Conservation (phyloP, 2,329 filamentous ascomycete species). For the Penicillium sp. region DNA sequence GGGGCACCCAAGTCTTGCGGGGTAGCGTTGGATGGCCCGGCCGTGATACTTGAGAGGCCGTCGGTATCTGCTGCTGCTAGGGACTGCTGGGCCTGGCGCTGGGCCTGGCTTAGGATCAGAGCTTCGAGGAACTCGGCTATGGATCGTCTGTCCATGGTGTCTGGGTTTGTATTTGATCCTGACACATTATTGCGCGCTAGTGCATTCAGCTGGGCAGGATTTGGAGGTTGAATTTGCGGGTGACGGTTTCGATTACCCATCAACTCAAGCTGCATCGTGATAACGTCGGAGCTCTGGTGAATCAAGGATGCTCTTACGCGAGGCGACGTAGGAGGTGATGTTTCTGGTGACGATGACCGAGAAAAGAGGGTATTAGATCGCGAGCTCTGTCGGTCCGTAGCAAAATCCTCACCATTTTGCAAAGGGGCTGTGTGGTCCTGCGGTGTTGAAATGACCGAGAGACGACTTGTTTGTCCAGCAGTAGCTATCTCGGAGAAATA, state of each 20-base stretch:
- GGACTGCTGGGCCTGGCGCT: slow-evolving; percentile 19
- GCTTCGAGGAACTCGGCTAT: slow-evolving; percentile 40
- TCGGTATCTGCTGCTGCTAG: slow-evolving; percentile 23
- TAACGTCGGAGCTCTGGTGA: slow-evolving; percentile 45
- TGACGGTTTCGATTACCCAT: slow-evolving; percentile 35
- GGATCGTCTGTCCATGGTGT: slow-evolving; percentile 27
- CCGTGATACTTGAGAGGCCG: slow-evolving; percentile 24
- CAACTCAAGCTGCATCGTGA: slow-evolving; percentile 47
- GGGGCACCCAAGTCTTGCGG: slow-evolving; percentile 12
- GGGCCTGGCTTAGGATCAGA: slow-evolving; percentile 33
- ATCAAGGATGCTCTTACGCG: slow-evolving; percentile 45
- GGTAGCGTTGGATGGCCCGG: slow-evolving; percentile 18
- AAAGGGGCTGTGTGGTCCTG: slow-evolving; percentile 15
- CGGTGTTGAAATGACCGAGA: slow-evolving; percentile 15
- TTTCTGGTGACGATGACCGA: slow-evolving; percentile 40
- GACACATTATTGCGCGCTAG: slow-evolving; percentile 15
- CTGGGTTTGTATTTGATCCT: slow-evolving; percentile 15
- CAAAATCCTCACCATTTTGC: slow-evolving; percentile 10
- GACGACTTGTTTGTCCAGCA: slow-evolving; percentile 24
- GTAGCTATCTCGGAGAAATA: slow-evolving; percentile 33
- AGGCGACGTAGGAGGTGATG: slow-evolving; percentile 44
- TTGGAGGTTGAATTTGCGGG: slow-evolving; percentile 17
- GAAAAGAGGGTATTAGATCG: slow-evolving; percentile 44
- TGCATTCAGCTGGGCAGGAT: slow-evolving; percentile 15
- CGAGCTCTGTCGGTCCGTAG: slow-evolving; percentile 30